Base-by-base conservation (phyloP, 2,329 filamentous ascomycete genomes). In the Leptosphaerulina australis region DNA sequence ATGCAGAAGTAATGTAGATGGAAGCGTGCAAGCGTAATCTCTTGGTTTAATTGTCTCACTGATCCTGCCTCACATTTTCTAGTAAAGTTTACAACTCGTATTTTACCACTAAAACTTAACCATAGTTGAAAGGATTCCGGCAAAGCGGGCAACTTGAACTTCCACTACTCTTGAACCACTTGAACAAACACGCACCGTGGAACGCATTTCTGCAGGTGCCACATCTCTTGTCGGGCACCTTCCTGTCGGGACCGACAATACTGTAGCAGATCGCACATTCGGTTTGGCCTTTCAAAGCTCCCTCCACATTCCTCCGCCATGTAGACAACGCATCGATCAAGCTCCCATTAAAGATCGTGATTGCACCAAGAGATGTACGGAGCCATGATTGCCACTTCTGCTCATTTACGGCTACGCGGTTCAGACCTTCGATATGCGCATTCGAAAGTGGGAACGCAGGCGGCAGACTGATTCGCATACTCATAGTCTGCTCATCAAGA, bases 211-310 rank as follows among this genome's bases (percentile, higher is more conserved):
- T 93, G 81, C 94, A 99, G 1, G 93, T 97, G 36, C 83, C 80
- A 72, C 94, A 99, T 45, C 84, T 81, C 80, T 97, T 97, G 71
- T 94, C 93, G 0, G 94, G 94, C 71, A 96, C 84, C 73, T 88
- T 88, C 78, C 90, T 90, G 71, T 97, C 92, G 6, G 84, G 85
- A 14, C 90, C 90, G 57, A 99, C 90, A 67, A 99, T 91, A 52
- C 87, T 91, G 77, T 97, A 97, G 78, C 93, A 97, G 69, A 97
- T 97, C 8, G 94, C 91, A 69, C 94, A 99, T 73, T 99, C 94
- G 15, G 83, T 89, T 74, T 97, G 92, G 26, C 92, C 94, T 76
- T 96, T 94, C 59, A 99, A 81, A 3, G 90, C 90, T 1, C 91
- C 90, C 11, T 87, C 83, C 10, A 99, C 87, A 71, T 97, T 97